Percentiles rank a stretch among this genome's conserved stretches.
Evolutionary conservation across 75 land plant genomes (phyloP).

Genomic region (Sequoia sempervirens): DNA sequence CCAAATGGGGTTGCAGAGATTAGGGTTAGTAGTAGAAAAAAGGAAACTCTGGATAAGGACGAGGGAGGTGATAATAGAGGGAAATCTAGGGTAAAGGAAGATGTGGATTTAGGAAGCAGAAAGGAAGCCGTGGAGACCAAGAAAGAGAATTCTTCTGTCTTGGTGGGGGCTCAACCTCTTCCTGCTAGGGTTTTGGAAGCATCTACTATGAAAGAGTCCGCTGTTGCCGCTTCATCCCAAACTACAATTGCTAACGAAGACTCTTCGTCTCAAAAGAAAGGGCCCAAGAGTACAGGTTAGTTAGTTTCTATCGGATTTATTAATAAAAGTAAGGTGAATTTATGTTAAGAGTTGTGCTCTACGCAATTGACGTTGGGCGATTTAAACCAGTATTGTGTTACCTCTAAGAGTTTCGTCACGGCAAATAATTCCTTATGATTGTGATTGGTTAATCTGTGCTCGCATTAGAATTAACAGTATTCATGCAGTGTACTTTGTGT

Average conservation of each 20-base stretch:
- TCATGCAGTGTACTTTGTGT: neutral
- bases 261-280: neutral
- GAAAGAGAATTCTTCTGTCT: neutral
- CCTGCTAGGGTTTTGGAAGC: neutral
- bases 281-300: neutral
- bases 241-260: neutral
- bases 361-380: neutral
- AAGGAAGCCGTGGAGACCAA: neutral
- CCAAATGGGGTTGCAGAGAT: constrained; percentile 2
- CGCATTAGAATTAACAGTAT: neutral
- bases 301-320: neutral
- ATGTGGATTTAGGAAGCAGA: neutral
- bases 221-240: neutral
- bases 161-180: neutral
- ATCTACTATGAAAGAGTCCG: neutral
- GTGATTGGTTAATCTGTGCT: neutral
- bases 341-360: neutral
- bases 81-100: neutral
- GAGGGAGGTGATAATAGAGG: neutral
- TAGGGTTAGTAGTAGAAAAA: neutral
- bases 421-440: neutral
- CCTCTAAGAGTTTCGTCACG: neutral
- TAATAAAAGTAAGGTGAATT: too few species aligned
- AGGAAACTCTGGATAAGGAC: neutral
- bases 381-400: neutral